phyloP scores from a whole-genome alignment of 345 rosid species.

The Boechera stricta region DNA sequence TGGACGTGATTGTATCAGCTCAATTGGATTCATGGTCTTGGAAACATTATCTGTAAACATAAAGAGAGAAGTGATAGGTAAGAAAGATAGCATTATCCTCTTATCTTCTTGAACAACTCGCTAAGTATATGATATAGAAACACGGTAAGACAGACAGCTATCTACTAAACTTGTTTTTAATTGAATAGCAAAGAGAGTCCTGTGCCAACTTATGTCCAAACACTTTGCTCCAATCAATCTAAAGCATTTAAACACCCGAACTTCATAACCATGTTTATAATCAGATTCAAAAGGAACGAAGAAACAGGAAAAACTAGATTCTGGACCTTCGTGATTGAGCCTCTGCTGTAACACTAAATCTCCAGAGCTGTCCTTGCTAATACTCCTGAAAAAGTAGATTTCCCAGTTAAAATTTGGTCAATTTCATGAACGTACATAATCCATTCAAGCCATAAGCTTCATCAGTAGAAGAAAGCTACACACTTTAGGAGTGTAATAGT shows the following conservation, averaged over 20 bases:
- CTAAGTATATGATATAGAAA: not conserved
- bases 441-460: conserved; percentile 17
- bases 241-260: not conserved
- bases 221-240: not conserved
- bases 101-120: conserved; percentile 7
- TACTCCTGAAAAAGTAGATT: conserved; percentile 56
- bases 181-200: not conserved
- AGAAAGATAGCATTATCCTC: not conserved
- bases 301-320: not conserved
- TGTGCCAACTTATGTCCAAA: not conserved
- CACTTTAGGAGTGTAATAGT: conserved; percentile 3
- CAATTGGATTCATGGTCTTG: conserved; percentile 52
- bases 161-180: not conserved
- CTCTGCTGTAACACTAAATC: conserved; percentile 67
- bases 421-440: not conserved
- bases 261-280: not conserved
- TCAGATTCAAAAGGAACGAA: not conserved
- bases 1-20: conserved; percentile 56
- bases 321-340: conserved; percentile 56
- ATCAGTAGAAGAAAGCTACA: conserved; percentile 1
- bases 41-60: conserved; percentile 57
- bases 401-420: not conserved
- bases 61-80: conserved; percentile 29
- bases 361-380: conserved; percentile 52
- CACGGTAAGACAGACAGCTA: not conserved